A percentile compares a stretch with the other conserved stretches of the same genome.
Evolutionary conservation across 108 stramenopile species (phyloP).

Genomic region (Poteriospumella lacustris): DNA sequence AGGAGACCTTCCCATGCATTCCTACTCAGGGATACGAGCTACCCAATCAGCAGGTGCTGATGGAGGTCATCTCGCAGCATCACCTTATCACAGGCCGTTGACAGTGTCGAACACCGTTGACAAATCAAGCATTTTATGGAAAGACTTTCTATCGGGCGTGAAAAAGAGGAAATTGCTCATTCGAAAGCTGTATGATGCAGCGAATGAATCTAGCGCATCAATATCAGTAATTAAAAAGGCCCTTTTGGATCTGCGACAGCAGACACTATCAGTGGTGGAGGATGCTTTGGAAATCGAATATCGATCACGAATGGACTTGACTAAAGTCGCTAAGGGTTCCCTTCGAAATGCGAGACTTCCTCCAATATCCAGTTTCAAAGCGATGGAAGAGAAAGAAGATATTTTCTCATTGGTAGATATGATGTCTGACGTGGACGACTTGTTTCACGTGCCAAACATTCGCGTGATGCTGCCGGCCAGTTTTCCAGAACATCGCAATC

Average conservation of each 20-base stretch:
- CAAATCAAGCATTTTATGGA: conserved; percentile 26
- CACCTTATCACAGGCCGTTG: neutral
- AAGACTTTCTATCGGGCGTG: conserved; percentile 21
- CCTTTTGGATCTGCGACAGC: conserved; percentile 8
- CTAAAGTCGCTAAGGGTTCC: neutral
- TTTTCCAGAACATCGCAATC: conserved; percentile 4
- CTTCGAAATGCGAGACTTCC: neutral
- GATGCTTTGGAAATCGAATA: conserved; percentile 28
- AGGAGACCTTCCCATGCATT: too few species aligned
- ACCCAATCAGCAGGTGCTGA: too few species aligned
- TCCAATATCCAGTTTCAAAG: conserved; percentile 17
- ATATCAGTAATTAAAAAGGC: neutral
- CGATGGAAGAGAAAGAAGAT: conserved; percentile 27
- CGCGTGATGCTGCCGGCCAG: neutral
- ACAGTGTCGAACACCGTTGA: neutral
- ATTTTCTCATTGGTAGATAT: conserved; percentile 1
- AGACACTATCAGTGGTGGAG: neutral
- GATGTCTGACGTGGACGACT: neutral
- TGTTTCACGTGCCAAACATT: conserved; percentile 15
- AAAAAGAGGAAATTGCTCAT: neutral
- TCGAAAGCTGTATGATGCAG: neutral
- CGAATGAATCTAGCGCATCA: neutral
- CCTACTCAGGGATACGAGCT: too few species aligned
- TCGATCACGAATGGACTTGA: neutral
- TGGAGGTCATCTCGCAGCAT: neutral